phyloP scores from a whole-genome alignment of 2,329 filamentous ascomycete species.

The Microascus cirrosus region DNA sequence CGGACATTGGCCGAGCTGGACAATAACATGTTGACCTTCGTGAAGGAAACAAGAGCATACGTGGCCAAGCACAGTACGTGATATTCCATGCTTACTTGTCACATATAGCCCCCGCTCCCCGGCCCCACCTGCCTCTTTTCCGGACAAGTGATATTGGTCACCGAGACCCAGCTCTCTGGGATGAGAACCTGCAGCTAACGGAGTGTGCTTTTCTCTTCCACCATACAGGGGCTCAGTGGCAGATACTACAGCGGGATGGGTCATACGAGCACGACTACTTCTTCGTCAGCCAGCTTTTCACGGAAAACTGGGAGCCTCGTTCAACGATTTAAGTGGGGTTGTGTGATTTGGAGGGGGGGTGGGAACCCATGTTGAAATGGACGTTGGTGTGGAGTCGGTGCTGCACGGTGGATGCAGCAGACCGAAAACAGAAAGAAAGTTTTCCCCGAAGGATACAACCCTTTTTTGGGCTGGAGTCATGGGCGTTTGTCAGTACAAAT shows the following conservation, averaged over 20 bases:
- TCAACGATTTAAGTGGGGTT: conserved; percentile 12
- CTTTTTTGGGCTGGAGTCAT: too few relatives aligned
- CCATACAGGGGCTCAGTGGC: conserved; percentile 23
- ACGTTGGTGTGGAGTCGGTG: not conserved
- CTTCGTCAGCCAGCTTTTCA: conserved; percentile 49
- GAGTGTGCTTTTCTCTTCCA: not conserved
- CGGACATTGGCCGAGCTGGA: conserved; percentile 38
- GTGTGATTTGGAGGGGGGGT: not conserved
- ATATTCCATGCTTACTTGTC: not conserved
- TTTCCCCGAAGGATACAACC: not conserved
- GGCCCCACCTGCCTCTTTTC: conserved; percentile 10
- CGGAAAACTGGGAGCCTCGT: conserved; percentile 37
- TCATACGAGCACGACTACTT: conserved; percentile 45
- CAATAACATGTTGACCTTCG: conserved; percentile 32
- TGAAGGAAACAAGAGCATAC: conserved; percentile 31
- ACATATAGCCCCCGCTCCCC: not conserved
- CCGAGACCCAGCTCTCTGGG: not conserved
- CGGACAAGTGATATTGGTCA: conserved; percentile 11
- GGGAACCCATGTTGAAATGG: not conserved
- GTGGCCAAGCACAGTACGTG: conserved; percentile 31
- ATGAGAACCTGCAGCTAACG: not conserved
- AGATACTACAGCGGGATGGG: conserved; percentile 26
- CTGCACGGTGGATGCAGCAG: not conserved
- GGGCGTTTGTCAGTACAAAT: not conserved
- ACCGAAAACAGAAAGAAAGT: not conserved